Evolutionary conservation across 768 basidiomycete genomes (phyloP), one percentile per base, ranked within the genome.

Genomic region (Termitomyces sp.): DNA sequence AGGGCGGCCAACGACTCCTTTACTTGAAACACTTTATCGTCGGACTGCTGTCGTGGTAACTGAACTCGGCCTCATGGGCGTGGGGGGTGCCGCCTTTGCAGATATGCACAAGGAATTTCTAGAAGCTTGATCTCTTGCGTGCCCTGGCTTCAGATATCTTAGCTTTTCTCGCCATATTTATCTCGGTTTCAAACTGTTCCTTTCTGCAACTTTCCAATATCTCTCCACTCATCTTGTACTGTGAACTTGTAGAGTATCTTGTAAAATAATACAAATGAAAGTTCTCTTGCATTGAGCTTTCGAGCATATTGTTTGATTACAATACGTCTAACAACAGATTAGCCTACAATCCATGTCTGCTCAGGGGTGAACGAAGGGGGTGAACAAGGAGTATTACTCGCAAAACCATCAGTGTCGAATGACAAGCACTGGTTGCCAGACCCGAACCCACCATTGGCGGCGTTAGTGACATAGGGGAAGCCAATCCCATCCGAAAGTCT

Each of bases 41-140:
- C 91, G 91, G 61, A 84, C 87, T 0, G 74, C 81, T 30, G 84
- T 84, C 22, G 83, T 82, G 62, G 72, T 94, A 20, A 72, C 77
- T n/a, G 83, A 91, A 62, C 82, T 94, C 13, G 91, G 86, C 6
- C 66, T 88, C 44, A 67, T 84, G 60, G 90, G 91, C 11, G 80
- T 83, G 11, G 92, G 92, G 13, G 73, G 81, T 32, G 92, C 92
- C 32, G 90, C 89, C 18, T 92, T 90, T 68, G 88, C 87, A 16
- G 92, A 94, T 64, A 80, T 92, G 76, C 74, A 79, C 30, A 85
- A 80, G 64, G 91, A 93, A 65, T 80, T 92, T 62, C 69, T 91
- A 55, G 84, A 88, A 40, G 70, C 59, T 24, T 79, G 44, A 62
- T 16, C 5, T 53, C 11, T 13, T 6, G 3, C 32, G 32, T 52